A percentile compares a stretch with the other conserved stretches of the same genome.
Evolutionary conservation across 2,329 filamentous ascomycete genomes (phyloP).

Genomic region (Colletotrichum acutatum): DNA sequence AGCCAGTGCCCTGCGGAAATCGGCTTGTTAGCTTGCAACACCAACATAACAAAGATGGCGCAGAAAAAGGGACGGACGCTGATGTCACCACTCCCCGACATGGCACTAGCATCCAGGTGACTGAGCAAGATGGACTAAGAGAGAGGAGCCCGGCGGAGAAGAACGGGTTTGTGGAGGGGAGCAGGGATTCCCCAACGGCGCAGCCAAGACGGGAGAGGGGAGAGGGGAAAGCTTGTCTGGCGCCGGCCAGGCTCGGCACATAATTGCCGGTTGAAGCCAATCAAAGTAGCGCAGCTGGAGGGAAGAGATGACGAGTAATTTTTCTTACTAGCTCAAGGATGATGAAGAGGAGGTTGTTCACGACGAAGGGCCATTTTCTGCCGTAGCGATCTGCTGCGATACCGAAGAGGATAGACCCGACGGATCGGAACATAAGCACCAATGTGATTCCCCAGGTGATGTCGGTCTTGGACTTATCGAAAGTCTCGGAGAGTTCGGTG

Average conservation of each 20-base stretch:
- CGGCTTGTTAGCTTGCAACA: not conserved
- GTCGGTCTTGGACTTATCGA: slow-evolving; percentile 64
- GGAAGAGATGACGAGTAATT: slow-evolving; percentile 18
- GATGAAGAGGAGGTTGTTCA: slow-evolving; percentile 80
- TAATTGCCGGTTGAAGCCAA: slow-evolving; percentile 10
- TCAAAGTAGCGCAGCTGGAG: not conserved
- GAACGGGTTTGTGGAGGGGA: slow-evolving; percentile 8
- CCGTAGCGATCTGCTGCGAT: slow-evolving; percentile 67
- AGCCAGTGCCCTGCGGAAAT: slow-evolving; percentile 68
- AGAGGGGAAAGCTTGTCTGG: slow-evolving; percentile 31
- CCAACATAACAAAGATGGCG: not conserved
- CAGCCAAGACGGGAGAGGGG: slow-evolving; percentile 29
- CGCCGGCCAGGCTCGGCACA: slow-evolving; percentile 16
- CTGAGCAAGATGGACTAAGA: not conserved
- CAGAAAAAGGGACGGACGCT: slow-evolving; percentile 13
- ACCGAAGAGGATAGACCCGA: slow-evolving; percentile 66
- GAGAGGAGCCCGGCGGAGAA: not conserved
- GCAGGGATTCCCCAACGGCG: slow-evolving; percentile 26
- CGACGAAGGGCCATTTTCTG: slow-evolving; percentile 77
- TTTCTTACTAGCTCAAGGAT: slow-evolving; percentile 73
- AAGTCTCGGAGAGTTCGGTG: slow-evolving; percentile 62
- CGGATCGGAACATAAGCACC: slow-evolving; percentile 69
- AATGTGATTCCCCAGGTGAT: slow-evolving; percentile 74
- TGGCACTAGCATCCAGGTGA: not conserved
- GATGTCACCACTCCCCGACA: slow-evolving; percentile 11